These are phyloP conservation scores for Thraustotheca clavata DNA, from an alignment of 352 stramenopile genomes.

Conservation along the genomic window DNA sequence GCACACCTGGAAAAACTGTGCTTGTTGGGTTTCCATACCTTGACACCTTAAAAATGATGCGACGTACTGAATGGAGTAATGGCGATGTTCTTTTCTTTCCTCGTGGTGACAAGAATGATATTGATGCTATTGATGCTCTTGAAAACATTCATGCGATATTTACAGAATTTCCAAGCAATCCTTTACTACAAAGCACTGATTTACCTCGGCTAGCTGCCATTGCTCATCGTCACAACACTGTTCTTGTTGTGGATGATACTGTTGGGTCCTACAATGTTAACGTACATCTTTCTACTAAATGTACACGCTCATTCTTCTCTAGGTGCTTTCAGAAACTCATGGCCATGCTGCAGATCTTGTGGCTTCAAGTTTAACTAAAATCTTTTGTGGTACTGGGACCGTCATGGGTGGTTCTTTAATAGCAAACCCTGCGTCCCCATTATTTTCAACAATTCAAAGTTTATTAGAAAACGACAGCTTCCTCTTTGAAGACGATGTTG, in stretches of 20 bases:
- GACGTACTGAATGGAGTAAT: slow-evolving; percentile 75
- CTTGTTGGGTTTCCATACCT: slow-evolving; percentile 92
- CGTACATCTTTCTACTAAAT: background rate
- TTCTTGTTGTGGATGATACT: slow-evolving; percentile 87
- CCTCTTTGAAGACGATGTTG: slow-evolving; percentile 47
- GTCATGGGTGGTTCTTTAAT: slow-evolving; percentile 90
- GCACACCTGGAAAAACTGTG: slow-evolving; percentile 49
- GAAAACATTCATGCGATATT: slow-evolving; percentile 84
- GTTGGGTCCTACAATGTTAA: slow-evolving; percentile 89
- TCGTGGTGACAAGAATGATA: slow-evolving; percentile 47
- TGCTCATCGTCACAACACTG: slow-evolving; percentile 78
- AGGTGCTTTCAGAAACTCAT: slow-evolving; percentile 44
- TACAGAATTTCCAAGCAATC: slow-evolving; percentile 91
- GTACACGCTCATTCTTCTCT: background rate
- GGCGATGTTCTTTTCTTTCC: slow-evolving; percentile 88
- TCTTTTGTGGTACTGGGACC: slow-evolving; percentile 87
- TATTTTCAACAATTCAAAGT: slow-evolving; percentile 23
- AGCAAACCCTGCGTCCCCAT: slow-evolving; percentile 58
- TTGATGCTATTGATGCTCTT: slow-evolving; percentile 55
- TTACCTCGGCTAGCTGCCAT: slow-evolving; percentile 70
- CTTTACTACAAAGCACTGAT: slow-evolving; percentile 79
- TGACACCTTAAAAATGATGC: slow-evolving; percentile 90
- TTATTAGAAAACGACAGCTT: slow-evolving; percentile 46
- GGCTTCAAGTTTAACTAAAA: slow-evolving; percentile 89
- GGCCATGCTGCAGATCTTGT: slow-evolving; percentile 73